These are phyloP conservation scores for Nannizzia gypsea DNA, from an alignment of 2,329 filamentous ascomycete species.

Conservation along the genomic window DNA sequence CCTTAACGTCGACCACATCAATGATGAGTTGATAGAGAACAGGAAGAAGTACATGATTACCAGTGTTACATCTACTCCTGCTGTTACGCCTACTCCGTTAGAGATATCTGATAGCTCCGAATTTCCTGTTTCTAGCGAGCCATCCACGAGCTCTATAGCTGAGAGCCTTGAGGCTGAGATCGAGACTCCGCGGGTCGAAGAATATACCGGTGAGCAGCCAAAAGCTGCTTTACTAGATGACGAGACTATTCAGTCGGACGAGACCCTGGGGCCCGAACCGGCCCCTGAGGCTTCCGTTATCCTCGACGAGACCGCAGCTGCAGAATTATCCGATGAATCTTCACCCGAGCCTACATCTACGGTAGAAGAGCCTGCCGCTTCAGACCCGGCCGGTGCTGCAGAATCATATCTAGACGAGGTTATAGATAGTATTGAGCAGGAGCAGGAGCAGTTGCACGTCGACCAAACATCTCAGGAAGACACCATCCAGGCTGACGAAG, in stretches of 20 bases:
- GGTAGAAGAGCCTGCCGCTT: neutral
- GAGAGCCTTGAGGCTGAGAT: neutral
- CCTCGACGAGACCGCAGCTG: neutral
- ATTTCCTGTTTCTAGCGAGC: neutral
- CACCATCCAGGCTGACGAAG: neutral
- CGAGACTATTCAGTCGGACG: neutral
- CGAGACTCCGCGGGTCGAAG: neutral
- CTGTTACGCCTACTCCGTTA: neutral
- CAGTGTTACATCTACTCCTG: neutral
- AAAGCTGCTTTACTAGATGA: neutral
- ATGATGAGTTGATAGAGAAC: neutral
- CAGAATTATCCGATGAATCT: neutral
- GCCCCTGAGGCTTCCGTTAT: neutral
- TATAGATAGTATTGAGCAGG: neutral
- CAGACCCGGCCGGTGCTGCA: neutral
- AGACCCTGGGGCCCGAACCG: neutral
- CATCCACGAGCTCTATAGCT: neutral
- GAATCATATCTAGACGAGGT: neutral
- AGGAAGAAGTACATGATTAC: neutral
- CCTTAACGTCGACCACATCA: slow-evolving; percentile 48
- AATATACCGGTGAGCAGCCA: neutral
- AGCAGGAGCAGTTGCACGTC: neutral
- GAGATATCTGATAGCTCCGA: neutral
- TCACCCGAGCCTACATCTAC: neutral
- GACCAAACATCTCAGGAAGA: neutral